Evolutionary conservation across 306 rosid genomes (phyloP).

Genomic region (Quercus suber): DNA sequence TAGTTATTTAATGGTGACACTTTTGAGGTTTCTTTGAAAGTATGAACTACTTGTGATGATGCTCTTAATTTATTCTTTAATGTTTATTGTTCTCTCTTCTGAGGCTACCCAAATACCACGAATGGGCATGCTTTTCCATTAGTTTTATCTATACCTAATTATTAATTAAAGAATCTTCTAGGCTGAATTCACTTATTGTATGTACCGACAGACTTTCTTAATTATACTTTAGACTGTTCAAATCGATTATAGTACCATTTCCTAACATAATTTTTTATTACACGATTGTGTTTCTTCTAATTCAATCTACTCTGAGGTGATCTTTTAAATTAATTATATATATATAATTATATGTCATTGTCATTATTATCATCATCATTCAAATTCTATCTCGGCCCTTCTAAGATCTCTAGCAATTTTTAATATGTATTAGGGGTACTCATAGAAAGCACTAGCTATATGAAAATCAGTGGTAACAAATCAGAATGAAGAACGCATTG

Average conservation of each 20-base stretch:
- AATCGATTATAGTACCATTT: background rate
- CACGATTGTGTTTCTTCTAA: background rate
- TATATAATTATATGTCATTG: conserved; percentile 17
- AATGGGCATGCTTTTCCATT: background rate
- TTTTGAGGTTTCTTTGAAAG: background rate
- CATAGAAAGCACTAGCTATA: background rate
- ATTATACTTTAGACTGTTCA: conserved; percentile 20
- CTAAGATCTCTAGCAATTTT: conserved; percentile 10
- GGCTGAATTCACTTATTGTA: conserved; percentile 14
- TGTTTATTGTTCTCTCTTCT: background rate
- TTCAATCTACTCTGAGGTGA: background rate
- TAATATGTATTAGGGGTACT: background rate
- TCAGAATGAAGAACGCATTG: background rate
- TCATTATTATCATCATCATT: conserved; percentile 9
- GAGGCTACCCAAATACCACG: conserved; percentile 6
- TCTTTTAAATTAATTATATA: background rate
- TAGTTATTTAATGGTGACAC: background rate
- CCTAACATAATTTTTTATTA: background rate
- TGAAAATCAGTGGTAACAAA: background rate
- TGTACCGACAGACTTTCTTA: background rate
- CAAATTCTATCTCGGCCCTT: conserved; percentile 23
- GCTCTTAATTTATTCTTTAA: background rate
- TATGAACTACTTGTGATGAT: background rate
- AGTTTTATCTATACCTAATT: conserved; percentile 10
- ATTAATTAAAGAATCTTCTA: conserved; percentile 21